phyloP scores from a whole-genome alignment of 2,329 filamentous ascomycete genomes.

The Diaporthe australafricana region DNA sequence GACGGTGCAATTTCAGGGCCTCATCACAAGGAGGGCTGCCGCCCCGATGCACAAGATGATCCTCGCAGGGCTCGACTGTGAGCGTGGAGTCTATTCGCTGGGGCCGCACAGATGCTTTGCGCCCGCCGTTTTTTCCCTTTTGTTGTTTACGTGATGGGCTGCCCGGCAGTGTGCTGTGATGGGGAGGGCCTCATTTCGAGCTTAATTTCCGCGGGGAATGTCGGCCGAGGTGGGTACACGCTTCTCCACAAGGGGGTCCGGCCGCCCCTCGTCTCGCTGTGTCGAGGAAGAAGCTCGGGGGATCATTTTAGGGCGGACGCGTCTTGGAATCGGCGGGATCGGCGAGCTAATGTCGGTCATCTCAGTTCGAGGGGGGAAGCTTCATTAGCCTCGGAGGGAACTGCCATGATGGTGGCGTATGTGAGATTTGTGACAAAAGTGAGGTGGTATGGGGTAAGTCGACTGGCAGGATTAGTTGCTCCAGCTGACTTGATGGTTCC shows the following conservation, averaged over 20 bases:
- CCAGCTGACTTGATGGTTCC: slow-evolving; percentile 24
- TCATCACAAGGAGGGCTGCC: slow-evolving; percentile 11
- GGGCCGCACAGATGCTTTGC: slow-evolving; percentile 14
- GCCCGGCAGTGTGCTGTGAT: slow-evolving; percentile 21
- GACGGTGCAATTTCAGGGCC: slow-evolving; percentile 26
- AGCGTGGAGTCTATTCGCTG: slow-evolving; percentile 17
- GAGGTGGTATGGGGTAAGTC: slow-evolving; percentile 23
- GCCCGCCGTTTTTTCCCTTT: not conserved
- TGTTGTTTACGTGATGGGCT: slow-evolving; percentile 25
- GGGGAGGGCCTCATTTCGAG: slow-evolving; percentile 33
- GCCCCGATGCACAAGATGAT: slow-evolving; percentile 16
- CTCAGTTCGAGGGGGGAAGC: slow-evolving; percentile 22
- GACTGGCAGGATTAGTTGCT: not conserved
- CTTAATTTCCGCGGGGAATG: slow-evolving; percentile 36
- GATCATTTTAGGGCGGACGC: slow-evolving; percentile 23
- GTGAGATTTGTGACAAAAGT: not conserved
- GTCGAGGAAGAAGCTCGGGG: slow-evolving; percentile 5
- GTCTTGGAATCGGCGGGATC: slow-evolving; percentile 28
- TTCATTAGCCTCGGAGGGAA: slow-evolving; percentile 14
- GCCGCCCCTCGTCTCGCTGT: not conserved
- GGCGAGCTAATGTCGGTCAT: slow-evolving; percentile 28
- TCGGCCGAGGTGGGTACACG: slow-evolving; percentile 25
- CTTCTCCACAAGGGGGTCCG: slow-evolving; percentile 22
- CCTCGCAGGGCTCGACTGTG: slow-evolving; percentile 25
- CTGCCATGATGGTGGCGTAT: slow-evolving; percentile 11